Conservation (phyloP, 2,329 filamentous ascomycete genomes). For the Xylariaceae sp. region DNA sequence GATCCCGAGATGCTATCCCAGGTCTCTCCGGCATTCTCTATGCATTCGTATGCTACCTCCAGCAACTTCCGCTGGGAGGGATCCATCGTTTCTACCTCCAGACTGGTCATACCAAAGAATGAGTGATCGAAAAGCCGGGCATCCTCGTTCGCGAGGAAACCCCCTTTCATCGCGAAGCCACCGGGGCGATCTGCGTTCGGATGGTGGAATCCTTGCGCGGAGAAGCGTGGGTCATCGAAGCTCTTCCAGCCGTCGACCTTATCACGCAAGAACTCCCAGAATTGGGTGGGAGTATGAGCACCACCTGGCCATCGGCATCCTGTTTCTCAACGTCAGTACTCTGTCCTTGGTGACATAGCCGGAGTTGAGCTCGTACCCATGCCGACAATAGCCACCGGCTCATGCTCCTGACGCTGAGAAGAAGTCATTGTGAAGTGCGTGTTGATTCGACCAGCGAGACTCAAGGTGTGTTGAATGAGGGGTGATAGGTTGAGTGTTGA, state of each 20-base stretch:
- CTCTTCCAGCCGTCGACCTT: neutral
- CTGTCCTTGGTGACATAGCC: neutral
- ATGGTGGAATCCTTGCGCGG: constrained; percentile 4
- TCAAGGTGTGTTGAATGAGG: neutral
- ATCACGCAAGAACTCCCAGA: constrained; percentile 7
- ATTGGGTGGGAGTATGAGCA: neutral
- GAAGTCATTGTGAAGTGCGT: neutral
- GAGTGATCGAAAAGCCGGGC: constrained; percentile 33
- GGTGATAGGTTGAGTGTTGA: neutral
- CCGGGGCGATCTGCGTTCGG: constrained; percentile 1
- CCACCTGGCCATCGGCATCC: constrained; percentile 15
- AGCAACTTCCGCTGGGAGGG: constrained; percentile 34
- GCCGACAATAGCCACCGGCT: constrained; percentile 11
- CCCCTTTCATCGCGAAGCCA: neutral
- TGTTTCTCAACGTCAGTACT: neutral
- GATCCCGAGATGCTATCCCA: constrained; percentile 19
- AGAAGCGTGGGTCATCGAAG: constrained; percentile 6
- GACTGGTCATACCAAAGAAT: constrained; percentile 34
- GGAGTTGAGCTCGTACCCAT: constrained; percentile 6
- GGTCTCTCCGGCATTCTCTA: constrained; percentile 31
- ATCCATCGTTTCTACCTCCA: constrained; percentile 33
- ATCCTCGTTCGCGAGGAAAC: constrained; percentile 24
- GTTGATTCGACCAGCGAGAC: neutral
- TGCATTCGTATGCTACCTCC: constrained; percentile 31
- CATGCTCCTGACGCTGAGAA: neutral